Percentiles rank a stretch among this genome's conserved stretches.
Conservation (phyloP, 1,284 basidiomycete genomes). For the Rhodotorula sp. region DNA sequence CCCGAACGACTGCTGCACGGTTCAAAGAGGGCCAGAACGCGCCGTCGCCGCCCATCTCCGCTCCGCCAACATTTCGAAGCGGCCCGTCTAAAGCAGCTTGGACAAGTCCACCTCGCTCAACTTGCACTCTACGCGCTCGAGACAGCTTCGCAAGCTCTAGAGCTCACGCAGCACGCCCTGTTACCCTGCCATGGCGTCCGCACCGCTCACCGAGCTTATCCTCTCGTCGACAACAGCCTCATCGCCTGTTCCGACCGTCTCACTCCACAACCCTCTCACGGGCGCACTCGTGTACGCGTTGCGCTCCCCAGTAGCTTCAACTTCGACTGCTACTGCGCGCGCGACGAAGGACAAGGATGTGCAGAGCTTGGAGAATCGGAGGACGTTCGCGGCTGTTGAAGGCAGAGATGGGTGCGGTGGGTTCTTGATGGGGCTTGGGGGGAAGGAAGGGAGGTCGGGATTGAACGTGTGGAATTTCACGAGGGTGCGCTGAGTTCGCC, state of each 20-base stretch:
- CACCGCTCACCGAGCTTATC: slow-evolving; percentile 32
- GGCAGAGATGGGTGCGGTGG: slow-evolving; percentile 48
- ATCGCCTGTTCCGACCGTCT: slow-evolving; percentile 46
- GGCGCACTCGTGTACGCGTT: slow-evolving; percentile 49
- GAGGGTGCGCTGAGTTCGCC: slow-evolving; percentile 44
- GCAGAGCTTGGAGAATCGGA: slow-evolving; percentile 10
- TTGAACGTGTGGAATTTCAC: slow-evolving; percentile 53
- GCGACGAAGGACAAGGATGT: not conserved
- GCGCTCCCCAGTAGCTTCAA: slow-evolving; percentile 48
- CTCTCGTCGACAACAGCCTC: slow-evolving; percentile 39
- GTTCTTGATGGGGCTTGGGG: slow-evolving; percentile 47
- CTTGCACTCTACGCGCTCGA: too few species aligned
- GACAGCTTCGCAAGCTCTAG: too few species aligned
- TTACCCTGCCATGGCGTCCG: not conserved
- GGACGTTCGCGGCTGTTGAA: slow-evolving; percentile 46
- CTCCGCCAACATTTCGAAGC: too few species aligned
- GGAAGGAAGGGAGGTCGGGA: slow-evolving; percentile 51
- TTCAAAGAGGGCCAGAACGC: too few species aligned
- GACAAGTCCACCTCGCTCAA: too few species aligned
- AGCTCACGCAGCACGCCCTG: not conserved
- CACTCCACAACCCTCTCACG: slow-evolving; percentile 50
- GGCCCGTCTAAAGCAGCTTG: too few species aligned
- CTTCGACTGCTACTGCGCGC: not conserved
- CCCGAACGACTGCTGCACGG: too few species aligned
- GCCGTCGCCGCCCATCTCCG: too few species aligned